phyloP scores from a whole-genome alignment of 495 filamentous ascomycete species.

The Cairneyella variabilis region DNA sequence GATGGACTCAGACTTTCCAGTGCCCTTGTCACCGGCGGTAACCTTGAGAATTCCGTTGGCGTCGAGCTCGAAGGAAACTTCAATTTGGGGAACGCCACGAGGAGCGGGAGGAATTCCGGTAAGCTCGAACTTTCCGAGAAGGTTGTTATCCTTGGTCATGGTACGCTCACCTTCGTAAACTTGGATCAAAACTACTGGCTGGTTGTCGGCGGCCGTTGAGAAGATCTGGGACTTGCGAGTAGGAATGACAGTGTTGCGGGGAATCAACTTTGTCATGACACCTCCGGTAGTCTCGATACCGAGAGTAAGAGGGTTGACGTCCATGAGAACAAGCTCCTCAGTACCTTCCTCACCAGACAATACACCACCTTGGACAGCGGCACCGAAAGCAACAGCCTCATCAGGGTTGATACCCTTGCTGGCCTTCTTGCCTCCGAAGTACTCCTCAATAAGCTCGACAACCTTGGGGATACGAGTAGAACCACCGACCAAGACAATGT shows the following conservation, averaged over 20 bases:
- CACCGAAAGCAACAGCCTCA: constrained; percentile 96
- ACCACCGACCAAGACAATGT: constrained; percentile 89
- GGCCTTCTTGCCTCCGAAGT: constrained; percentile 89
- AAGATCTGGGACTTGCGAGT: constrained; percentile 98
- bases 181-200: constrained; percentile 95
- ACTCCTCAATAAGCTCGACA: constrained; percentile 90
- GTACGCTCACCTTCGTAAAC: constrained; percentile 95
- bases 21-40: constrained; percentile 92
- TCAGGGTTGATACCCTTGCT: constrained; percentile 99
- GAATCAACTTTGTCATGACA: constrained; percentile 97
- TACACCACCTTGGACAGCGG: constrained; percentile 95
- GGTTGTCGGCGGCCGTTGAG: constrained; percentile 96
- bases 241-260: constrained; percentile 91
- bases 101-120: constrained; percentile 92
- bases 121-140: constrained; percentile 96
- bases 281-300: constrained; percentile 98
- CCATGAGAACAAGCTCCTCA: constrained; percentile 82
- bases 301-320: constrained; percentile 96
- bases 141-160: constrained; percentile 89
- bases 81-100: constrained; percentile 95
- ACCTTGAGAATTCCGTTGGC: constrained; percentile 98
- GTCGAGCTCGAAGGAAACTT: constrained; percentile 96
- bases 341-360: constrained; percentile 82
- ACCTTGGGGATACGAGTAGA: constrained; percentile 98
- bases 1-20: constrained; percentile 92